These are phyloP conservation scores for Dioscorea zingiberensis DNA, from an alignment of 106 monocot species.

Conservation along the genomic window DNA sequence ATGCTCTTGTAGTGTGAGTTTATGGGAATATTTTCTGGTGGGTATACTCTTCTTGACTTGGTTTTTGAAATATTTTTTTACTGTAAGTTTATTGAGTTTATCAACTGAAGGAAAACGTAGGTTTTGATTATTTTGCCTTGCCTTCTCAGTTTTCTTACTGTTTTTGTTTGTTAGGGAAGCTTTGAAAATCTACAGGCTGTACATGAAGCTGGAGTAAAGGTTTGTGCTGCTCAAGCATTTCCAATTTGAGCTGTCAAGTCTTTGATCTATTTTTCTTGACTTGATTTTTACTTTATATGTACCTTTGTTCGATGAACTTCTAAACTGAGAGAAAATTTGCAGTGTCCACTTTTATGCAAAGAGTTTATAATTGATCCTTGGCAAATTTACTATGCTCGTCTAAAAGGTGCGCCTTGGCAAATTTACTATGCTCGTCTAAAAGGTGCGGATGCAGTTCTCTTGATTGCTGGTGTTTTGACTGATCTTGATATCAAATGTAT, in stretches of 20 bases:
- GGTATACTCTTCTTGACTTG: neutral
- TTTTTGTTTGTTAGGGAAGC: slow-evolving; percentile 50
- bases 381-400: slow-evolving; percentile 94
- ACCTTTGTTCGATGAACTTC: neutral
- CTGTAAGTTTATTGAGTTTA: slow-evolving; percentile 67
- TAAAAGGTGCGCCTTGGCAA: slow-evolving; percentile 96
- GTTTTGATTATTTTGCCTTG: neutral
- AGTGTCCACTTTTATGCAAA: slow-evolving; percentile 98
- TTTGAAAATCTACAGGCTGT: slow-evolving; percentile 84
- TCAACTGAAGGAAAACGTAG: neutral
- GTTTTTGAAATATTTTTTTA: slow-evolving; percentile 48
- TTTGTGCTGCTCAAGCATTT: slow-evolving; percentile 9
- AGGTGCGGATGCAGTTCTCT: slow-evolving; percentile 91
- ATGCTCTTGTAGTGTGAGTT: slow-evolving; percentile 86
- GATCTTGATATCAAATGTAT: slow-evolving; percentile 92
- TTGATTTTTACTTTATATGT: too few species aligned
- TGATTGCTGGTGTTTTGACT: slow-evolving; percentile 92
- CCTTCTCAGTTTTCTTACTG: neutral
- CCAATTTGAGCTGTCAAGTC: too few species aligned
- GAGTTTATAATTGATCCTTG: slow-evolving; percentile 97
- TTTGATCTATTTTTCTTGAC: too few species aligned
- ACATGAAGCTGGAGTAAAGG: slow-evolving; percentile 73
- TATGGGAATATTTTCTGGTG: slow-evolving; percentile 93
- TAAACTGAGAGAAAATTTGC: slow-evolving; percentile 24
- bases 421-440: slow-evolving; percentile 86